Evolutionary conservation across 1,139 yeast genomes (phyloP).

Genomic region (Candida freyschussii): DNA sequence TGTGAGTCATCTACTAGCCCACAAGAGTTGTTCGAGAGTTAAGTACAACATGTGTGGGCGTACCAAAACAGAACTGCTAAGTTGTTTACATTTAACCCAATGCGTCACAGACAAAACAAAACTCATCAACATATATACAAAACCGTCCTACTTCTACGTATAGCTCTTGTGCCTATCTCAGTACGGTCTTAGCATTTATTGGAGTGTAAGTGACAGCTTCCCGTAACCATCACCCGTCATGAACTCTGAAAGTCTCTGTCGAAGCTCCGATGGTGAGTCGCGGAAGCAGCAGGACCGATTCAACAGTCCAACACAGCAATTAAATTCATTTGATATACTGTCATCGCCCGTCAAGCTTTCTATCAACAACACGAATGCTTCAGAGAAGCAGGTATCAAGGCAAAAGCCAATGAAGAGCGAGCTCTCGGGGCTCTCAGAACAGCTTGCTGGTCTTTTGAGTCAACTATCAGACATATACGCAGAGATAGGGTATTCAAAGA

Average conservation of each 20-base stretch:
- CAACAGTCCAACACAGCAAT: conserved; percentile 13
- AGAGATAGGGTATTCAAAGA: conserved; percentile 35
- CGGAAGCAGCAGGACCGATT: conserved; percentile 6
- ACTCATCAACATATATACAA: too few relatives aligned
- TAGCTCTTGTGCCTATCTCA: too few relatives aligned
- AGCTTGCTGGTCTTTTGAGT: conserved; percentile 29
- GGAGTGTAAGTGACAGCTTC: too few relatives aligned
- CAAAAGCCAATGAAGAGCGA: conserved; percentile 4
- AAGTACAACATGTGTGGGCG: too few relatives aligned
- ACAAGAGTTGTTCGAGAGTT: too few relatives aligned
- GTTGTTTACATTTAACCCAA: too few relatives aligned
- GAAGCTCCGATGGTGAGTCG: not conserved
- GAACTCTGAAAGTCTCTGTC: not conserved
- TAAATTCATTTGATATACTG: conserved; percentile 15
- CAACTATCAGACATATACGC: conserved; percentile 32
- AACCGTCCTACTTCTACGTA: too few relatives aligned
- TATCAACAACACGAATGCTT: conserved; percentile 5
- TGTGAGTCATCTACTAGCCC: too few relatives aligned
- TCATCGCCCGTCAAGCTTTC: conserved; percentile 25
- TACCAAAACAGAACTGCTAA: too few relatives aligned
- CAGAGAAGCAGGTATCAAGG: conserved; percentile 8
- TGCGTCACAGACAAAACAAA: too few relatives aligned
- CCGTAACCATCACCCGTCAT: too few relatives aligned
- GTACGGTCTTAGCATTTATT: too few relatives aligned
- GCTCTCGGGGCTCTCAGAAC: conserved; percentile 30